Percentiles rank a stretch among this genome's conserved stretches.
Evolutionary conservation across 1,284 basidiomycete species (phyloP).

Genomic region (Phellopilus nigrolimitatus): DNA sequence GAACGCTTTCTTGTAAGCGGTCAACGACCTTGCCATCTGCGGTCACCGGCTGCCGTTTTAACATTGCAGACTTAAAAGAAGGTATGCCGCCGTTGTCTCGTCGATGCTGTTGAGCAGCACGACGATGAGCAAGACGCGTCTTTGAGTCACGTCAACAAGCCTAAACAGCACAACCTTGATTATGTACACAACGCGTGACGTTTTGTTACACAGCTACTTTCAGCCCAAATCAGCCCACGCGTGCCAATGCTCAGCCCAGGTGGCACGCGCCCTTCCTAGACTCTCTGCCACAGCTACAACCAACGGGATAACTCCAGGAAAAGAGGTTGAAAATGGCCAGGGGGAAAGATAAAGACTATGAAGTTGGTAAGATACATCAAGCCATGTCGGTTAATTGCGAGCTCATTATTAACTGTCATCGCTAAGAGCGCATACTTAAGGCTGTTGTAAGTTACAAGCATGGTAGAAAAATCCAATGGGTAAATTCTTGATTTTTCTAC

Average conservation of each 20-base stretch:
- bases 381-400: constrained; percentile 3
- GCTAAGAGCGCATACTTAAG: constrained; percentile 21
- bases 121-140: too few species aligned
- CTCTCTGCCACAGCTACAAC: too few species aligned
- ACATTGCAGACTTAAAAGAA: constrained; percentile 41
- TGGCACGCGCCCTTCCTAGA: too few species aligned
- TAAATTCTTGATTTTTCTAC: constrained; percentile 26
- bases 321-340: constrained; percentile 26
- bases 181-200: too few species aligned
- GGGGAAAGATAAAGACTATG: constrained; percentile 43
- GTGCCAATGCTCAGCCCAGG: too few species aligned
- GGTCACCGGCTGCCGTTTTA: constrained; percentile 64
- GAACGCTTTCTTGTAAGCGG: constrained; percentile 61
- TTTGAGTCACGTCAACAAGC: too few species aligned
- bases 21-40: constrained; percentile 62
- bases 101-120: too few species aligned
- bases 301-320: too few species aligned
- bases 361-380: constrained; percentile 52
- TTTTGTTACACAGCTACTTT: too few species aligned
- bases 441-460: constrained; percentile 28
- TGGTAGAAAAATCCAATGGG: constrained; percentile 42
- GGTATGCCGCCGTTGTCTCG: too few species aligned
- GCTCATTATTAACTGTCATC: neutral
- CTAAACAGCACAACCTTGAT: too few species aligned
- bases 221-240: too few species aligned